Percentiles rank a stretch among this genome's conserved stretches.
Evolutionary conservation across 2,329 filamentous ascomycete genomes (phyloP).

Genomic region (Ophiognomonia clavigignenti-juglandacearum): DNA sequence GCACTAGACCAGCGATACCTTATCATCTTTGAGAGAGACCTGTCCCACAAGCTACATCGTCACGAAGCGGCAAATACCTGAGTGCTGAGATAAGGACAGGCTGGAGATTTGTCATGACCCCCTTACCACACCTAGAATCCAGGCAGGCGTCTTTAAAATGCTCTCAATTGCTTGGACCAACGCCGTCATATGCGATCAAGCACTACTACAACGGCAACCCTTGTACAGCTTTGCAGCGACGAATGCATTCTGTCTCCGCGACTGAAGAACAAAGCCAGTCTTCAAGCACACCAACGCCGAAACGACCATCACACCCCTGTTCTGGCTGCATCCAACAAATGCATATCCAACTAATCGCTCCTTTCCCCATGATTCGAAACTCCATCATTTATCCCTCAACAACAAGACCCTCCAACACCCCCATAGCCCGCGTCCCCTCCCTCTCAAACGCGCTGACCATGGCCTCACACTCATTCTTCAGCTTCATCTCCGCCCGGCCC

Average conservation of each 20-base stretch:
- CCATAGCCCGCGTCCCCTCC: slow-evolving; percentile 75
- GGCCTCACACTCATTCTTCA: slow-evolving; percentile 76
- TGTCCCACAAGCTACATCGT: slow-evolving; percentile 12
- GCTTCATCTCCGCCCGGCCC: slow-evolving; percentile 68
- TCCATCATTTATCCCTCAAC: slow-evolving; percentile 29
- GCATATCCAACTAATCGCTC: neutral
- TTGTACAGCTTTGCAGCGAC: too few species aligned
- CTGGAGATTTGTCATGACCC: too few species aligned
- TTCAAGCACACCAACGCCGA: too few species aligned
- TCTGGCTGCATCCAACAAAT: neutral
- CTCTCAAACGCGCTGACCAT: slow-evolving; percentile 80
- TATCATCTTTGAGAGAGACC: slow-evolving; percentile 33
- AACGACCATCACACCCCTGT: neutral
- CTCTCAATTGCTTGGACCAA: too few species aligned
- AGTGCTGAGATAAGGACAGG: too few species aligned
- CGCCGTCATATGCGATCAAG: too few species aligned
- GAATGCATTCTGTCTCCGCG: too few species aligned
- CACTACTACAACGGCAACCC: too few species aligned
- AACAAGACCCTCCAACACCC: slow-evolving; percentile 68
- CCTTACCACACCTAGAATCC: neutral
- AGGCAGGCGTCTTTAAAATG: too few species aligned
- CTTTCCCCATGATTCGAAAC: too few species aligned
- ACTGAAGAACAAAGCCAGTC: too few species aligned
- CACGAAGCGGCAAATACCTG: too few species aligned
- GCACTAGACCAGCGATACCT: slow-evolving; percentile 33